phyloP scores from a whole-genome alignment of 305 asterid genomes.

The Fraxinus floribunda region DNA sequence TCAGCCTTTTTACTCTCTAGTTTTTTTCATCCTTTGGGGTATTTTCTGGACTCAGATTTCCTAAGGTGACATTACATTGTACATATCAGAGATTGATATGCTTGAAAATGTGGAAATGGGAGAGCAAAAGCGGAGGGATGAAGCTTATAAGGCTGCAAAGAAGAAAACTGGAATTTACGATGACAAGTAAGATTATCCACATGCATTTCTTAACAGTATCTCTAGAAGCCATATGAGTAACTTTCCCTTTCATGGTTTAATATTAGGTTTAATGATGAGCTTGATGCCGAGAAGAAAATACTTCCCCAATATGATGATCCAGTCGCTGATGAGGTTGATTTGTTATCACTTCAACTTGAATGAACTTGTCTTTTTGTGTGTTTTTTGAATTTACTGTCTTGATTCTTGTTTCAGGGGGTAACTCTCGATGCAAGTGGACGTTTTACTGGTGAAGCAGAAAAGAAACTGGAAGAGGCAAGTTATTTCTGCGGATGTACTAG shows the following conservation, averaged over 20 bases:
- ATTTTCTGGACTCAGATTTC: constrained; percentile 84
- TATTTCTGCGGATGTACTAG: constrained; percentile 21
- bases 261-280: constrained; percentile 66
- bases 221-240: not conserved
- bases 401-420: constrained; percentile 51
- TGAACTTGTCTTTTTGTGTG: not conserved
- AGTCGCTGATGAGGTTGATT: constrained; percentile 65
- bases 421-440: constrained; percentile 85
- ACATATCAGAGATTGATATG: constrained; percentile 91
- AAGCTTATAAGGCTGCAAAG: constrained; percentile 83
- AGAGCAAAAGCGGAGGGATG: constrained; percentile 83
- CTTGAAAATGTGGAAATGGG: constrained; percentile 98
- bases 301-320: constrained; percentile 96
- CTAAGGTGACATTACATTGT: constrained; percentile 81
- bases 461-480: constrained; percentile 81
- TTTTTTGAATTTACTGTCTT: constrained; percentile 18
- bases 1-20: constrained; percentile 15
- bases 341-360: constrained; percentile 5
- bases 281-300: constrained; percentile 57
- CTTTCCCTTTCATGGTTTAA: constrained; percentile 4
- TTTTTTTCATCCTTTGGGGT: constrained; percentile 49
- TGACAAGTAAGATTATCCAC: constrained; percentile 60
- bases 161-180: constrained; percentile 71
- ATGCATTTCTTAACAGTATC: not conserved
- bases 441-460: constrained; percentile 78